phyloP scores from a whole-genome alignment of 345 rosid species.

The Trapa incisa region DNA sequence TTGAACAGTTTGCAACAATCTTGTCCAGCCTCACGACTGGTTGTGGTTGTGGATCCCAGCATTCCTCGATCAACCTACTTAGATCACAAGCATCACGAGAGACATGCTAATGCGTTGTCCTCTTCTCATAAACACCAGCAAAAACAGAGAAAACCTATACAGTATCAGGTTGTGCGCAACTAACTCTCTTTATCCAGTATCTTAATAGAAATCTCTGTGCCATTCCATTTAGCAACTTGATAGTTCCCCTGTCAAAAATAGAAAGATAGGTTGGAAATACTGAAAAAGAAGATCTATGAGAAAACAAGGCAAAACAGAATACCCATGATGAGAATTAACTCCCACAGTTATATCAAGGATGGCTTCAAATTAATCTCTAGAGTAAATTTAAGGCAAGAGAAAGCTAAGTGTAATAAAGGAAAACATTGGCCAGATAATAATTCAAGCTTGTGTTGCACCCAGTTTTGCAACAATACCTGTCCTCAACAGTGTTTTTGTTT shows the following conservation, averaged over 20 bases:
- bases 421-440: not conserved
- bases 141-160: conserved; percentile 31
- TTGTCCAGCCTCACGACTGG: conserved; percentile 43
- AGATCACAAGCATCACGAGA: not conserved
- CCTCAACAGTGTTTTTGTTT: not conserved
- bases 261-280: not conserved
- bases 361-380: not conserved
- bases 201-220: conserved; percentile 84
- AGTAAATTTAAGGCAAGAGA: not conserved
- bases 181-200: conserved; percentile 70
- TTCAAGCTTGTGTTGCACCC: not conserved
- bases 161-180: conserved; percentile 52
- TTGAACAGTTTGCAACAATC: conserved; percentile 57
- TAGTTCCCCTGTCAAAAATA: conserved; percentile 52
- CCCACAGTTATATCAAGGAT: not conserved
- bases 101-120: not conserved
- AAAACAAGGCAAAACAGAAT: not conserved
- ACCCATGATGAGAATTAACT: not conserved
- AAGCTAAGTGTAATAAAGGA: not conserved
- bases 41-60: conserved; percentile 55
- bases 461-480: not conserved
- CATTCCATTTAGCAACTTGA: conserved; percentile 99
- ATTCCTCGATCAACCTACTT: conserved; percentile 75
- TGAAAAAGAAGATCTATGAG: not conserved
- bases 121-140: conserved; percentile 3